phyloP scores from a whole-genome alignment of 225 moss, liverwort and hornwort species.

The Lunularia cruciata region DNA sequence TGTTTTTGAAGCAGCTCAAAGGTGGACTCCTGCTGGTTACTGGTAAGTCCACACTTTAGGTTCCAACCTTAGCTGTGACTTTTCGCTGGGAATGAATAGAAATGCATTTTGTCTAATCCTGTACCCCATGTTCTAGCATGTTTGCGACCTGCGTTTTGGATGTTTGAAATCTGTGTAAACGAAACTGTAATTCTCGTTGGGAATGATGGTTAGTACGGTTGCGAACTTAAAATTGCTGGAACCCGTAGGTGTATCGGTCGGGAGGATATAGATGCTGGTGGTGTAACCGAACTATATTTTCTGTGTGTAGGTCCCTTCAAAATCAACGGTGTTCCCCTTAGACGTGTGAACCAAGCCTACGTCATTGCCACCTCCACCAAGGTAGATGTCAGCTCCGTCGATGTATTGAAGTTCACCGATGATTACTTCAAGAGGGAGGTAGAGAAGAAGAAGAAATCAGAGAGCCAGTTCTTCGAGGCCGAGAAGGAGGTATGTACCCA shows the following conservation, averaged over 20 bases:
- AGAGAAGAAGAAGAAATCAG: conserved; percentile 78
- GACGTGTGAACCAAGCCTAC: conserved; percentile 70
- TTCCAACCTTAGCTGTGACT: too few relatives aligned
- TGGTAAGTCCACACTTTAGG: too few relatives aligned
- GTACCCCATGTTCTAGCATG: too few relatives aligned
- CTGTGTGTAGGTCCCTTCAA: conserved; percentile 58
- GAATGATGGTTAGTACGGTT: not conserved
- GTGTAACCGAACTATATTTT: too few relatives aligned
- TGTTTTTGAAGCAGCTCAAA: conserved; percentile 68
- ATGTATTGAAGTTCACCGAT: conserved; percentile 54
- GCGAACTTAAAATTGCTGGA: too few relatives aligned
- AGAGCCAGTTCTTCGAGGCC: conserved; percentile 74
- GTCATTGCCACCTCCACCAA: conserved; percentile 70
- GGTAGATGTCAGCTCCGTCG: conserved; percentile 53
- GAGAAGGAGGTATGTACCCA: conserved; percentile 69
- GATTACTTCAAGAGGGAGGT: conserved; percentile 65
- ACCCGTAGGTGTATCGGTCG: too few relatives aligned
- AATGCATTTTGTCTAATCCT: too few relatives aligned
- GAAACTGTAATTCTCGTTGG: not conserved
- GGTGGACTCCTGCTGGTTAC: conserved; percentile 62
- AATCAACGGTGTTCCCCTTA: conserved; percentile 68
- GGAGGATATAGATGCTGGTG: too few relatives aligned
- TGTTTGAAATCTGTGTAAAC: too few relatives aligned
- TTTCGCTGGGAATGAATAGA: too few relatives aligned
- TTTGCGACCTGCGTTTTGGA: too few relatives aligned